These are phyloP conservation scores for Rhizopogon vesiculosus DNA, from an alignment of 768 basidiomycete species.

Conservation along the genomic window DNA sequence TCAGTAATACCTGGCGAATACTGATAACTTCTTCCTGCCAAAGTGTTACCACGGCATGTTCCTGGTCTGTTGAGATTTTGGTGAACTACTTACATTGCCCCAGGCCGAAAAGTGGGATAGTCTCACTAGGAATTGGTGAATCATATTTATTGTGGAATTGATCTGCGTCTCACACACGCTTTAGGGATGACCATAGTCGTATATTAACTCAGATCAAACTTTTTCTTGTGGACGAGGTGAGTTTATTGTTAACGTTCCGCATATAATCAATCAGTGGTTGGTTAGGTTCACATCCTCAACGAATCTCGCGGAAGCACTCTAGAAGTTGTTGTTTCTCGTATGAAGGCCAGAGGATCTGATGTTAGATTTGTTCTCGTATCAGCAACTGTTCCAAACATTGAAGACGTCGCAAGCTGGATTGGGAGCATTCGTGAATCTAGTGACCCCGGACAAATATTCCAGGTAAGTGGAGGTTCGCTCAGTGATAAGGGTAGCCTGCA, in stretches of 20 bases:
- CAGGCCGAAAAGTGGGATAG: conserved; percentile 98
- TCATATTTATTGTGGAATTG: neutral
- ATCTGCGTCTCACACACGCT: conserved; percentile 4
- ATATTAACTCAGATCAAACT: conserved; percentile 70
- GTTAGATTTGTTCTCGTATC: conserved; percentile 88
- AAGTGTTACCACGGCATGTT: conserved; percentile 74
- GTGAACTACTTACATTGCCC: neutral
- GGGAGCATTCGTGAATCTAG: conserved; percentile 33
- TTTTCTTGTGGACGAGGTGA: conserved; percentile 89
- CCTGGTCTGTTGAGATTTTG: neutral
- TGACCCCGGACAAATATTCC: conserved; percentile 58
- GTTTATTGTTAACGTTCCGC: conserved; percentile 1
- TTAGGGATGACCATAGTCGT: conserved; percentile 57
- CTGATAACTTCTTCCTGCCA: neutral
- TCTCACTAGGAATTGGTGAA: conserved; percentile 80
- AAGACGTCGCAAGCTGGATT: conserved; percentile 89
- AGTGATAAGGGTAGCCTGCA: neutral
- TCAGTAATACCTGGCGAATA: neutral
- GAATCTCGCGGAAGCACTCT: conserved; percentile 89
- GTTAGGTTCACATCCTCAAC: conserved; percentile 86
- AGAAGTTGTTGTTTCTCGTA: conserved; percentile 91
- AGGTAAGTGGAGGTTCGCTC: conserved; percentile 37
- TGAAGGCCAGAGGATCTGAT: conserved; percentile 68
- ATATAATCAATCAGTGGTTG: neutral
- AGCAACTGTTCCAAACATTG: conserved; percentile 91